A percentile compares a stretch with the other conserved stretches of the same genome.
Conservation (phyloP, 192 early-diverging fungal species). For the Coemansia sp. region DNA sequence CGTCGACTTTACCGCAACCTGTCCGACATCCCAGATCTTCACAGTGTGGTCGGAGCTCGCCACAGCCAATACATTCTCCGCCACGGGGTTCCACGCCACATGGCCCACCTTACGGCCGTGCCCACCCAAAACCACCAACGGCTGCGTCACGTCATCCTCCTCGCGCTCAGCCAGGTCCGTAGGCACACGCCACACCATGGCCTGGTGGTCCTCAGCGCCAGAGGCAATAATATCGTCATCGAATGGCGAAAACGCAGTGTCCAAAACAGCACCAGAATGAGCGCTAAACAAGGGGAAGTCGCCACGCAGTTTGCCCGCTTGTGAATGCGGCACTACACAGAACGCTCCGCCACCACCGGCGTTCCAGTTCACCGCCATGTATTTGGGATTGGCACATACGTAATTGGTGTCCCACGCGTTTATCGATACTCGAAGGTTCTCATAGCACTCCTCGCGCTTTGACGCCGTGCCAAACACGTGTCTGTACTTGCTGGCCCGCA, state of each 20-base stretch:
- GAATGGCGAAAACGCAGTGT: slow-evolving; percentile 98
- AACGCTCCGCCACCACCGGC: slow-evolving; percentile 92
- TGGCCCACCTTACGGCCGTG: slow-evolving; percentile 98
- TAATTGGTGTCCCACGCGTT: slow-evolving; percentile 99
- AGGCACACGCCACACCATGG: slow-evolving; percentile 96
- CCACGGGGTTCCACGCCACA: slow-evolving; percentile 95
- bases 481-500: slow-evolving; percentile 84
- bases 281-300: slow-evolving; percentile 89
- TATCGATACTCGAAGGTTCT: slow-evolving; percentile 86
- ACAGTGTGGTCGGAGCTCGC: slow-evolving; percentile 86
- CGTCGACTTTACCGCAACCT: slow-evolving; percentile 69
- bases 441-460: slow-evolving; percentile 91
- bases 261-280: slow-evolving; percentile 92
- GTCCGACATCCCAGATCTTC: slow-evolving; percentile 94
- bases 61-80: slow-evolving; percentile 89
- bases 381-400: slow-evolving; percentile 89
- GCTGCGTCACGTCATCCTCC: slow-evolving; percentile 69
- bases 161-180: slow-evolving; percentile 68
- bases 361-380: slow-evolving; percentile 80
- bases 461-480: slow-evolving; percentile 90
- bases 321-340: slow-evolving; percentile 78
- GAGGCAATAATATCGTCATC: slow-evolving; percentile 96
- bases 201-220: slow-evolving; percentile 79
- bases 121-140: slow-evolving; percentile 76
- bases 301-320: slow-evolving; percentile 82